Conservation (phyloP, 805 yeast species). For the Candida silvatica region DNA sequence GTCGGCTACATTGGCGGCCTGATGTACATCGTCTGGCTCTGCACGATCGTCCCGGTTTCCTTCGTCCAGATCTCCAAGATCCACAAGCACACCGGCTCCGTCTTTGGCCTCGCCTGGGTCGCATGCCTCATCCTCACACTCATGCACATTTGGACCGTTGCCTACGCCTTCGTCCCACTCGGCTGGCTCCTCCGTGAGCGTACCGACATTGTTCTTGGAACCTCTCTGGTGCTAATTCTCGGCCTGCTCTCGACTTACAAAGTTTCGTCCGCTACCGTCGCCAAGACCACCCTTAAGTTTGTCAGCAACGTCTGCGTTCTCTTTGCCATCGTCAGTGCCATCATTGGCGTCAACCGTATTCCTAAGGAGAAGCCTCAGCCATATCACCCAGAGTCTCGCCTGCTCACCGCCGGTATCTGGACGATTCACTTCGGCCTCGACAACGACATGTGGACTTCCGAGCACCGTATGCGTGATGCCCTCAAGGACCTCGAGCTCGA, state of each 20-base stretch:
- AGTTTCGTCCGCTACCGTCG: slow-evolving; percentile 8
- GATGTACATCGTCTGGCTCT: slow-evolving; percentile 48
- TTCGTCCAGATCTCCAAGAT: slow-evolving; percentile 35
- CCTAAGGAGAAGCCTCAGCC: slow-evolving; percentile 58
- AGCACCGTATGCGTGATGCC: slow-evolving; percentile 78
- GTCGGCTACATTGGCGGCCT: slow-evolving; percentile 68
- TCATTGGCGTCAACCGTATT: slow-evolving; percentile 48
- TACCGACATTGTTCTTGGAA: slow-evolving; percentile 62
- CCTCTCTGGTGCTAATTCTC: slow-evolving; percentile 42
- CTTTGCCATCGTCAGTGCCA: slow-evolving; percentile 35
- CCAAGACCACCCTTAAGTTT: slow-evolving; percentile 8
- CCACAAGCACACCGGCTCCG: slow-evolving; percentile 42
- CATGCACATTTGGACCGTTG: slow-evolving; percentile 94
- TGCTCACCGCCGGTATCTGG: slow-evolving; percentile 96
- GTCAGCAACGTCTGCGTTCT: slow-evolving; percentile 21
- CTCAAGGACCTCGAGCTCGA: slow-evolving; percentile 84
- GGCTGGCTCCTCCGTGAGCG: slow-evolving; percentile 86
- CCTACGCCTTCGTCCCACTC: slow-evolving; percentile 96
- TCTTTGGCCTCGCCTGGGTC: slow-evolving; percentile 42
- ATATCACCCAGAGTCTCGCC: slow-evolving; percentile 56
- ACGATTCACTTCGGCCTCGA: slow-evolving; percentile 96
- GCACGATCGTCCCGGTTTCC: slow-evolving; percentile 51
- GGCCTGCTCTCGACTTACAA: slow-evolving; percentile 38
- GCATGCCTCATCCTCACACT: slow-evolving; percentile 48
- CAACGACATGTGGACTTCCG: slow-evolving; percentile 97